These are phyloP conservation scores for Podila epicladia DNA, from an alignment of 192 early-diverging fungal species.

Conservation along the genomic window DNA sequence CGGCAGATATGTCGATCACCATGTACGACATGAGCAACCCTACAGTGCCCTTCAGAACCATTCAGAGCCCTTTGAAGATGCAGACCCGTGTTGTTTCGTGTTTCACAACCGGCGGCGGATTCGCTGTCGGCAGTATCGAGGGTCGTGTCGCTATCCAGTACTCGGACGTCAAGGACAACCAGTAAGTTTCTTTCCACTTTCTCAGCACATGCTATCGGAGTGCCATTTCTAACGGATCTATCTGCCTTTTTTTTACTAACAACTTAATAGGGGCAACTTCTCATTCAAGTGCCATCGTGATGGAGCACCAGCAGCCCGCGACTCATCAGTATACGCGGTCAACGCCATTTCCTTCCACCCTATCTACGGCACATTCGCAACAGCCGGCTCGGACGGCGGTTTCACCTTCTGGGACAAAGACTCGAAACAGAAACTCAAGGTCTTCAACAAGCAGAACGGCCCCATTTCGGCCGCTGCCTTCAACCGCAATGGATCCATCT, in stretches of 20 bases:
- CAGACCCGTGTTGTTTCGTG: constrained; percentile 88
- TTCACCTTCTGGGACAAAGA: constrained; percentile 98
- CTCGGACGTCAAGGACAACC: constrained; percentile 81
- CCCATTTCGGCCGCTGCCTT: constrained; percentile 83
- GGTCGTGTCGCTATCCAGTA: constrained; percentile 95
- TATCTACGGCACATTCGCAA: constrained; percentile 88
- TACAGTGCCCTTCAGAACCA: constrained; percentile 71
- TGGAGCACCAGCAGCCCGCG: constrained; percentile 53
- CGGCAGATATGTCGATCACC: constrained; percentile 86
- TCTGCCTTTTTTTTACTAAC: background rate
- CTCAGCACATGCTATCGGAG: no score
- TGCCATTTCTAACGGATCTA: background rate
- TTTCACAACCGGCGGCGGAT: constrained; percentile 84
- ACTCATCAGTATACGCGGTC: constrained; percentile 72
- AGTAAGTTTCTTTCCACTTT: constrained; percentile 44
- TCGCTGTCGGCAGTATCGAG: constrained; percentile 94
- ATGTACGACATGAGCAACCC: constrained; percentile 88
- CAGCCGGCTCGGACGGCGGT: constrained; percentile 89
- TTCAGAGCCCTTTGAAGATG: constrained; percentile 80
- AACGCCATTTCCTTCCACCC: constrained; percentile 87
- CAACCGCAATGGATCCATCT: constrained; percentile 83
- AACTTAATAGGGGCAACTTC: constrained; percentile 71
- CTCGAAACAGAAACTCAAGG: constrained; percentile 87
- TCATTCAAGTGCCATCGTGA: constrained; percentile 96
- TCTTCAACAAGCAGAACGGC: constrained; percentile 66